phyloP scores from a whole-genome alignment of 257 asterid genomes.

The Pogostemon cablin region DNA sequence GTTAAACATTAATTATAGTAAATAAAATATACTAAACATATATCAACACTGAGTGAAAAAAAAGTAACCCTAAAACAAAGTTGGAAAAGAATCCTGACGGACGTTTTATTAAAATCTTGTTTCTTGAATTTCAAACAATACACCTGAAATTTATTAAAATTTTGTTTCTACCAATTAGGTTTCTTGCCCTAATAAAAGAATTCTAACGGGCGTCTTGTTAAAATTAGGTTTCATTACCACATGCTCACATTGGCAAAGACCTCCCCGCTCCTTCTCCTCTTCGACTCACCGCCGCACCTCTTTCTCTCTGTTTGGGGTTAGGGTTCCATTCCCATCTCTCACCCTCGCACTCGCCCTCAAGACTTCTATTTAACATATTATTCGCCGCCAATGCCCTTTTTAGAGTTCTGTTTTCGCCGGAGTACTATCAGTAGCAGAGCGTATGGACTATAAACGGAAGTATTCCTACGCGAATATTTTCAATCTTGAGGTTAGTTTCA shows the following conservation, averaged over 20 bases:
- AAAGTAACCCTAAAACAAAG: too few relatives aligned
- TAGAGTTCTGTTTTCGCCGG: constrained; percentile 38
- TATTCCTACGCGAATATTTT: constrained; percentile 75
- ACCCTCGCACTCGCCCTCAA: constrained; percentile 21
- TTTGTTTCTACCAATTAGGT: background rate
- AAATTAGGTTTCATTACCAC: constrained; percentile 20
- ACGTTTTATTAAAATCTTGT: too few relatives aligned
- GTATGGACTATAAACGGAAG: constrained; percentile 76
- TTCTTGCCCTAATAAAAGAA: background rate
- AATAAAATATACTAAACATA: too few relatives aligned
- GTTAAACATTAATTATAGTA: too few relatives aligned
- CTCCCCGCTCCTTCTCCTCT: constrained; percentile 53
- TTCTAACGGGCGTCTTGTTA: constrained; percentile 36
- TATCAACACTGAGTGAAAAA: too few relatives aligned
- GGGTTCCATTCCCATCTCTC: constrained; percentile 40
- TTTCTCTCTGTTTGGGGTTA: constrained; percentile 59
- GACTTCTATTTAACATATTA: constrained; percentile 25
- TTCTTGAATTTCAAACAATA: too few relatives aligned
- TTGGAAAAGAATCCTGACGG: too few relatives aligned
- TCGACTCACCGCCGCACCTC: constrained; percentile 41
- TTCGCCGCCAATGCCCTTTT: constrained; percentile 63
- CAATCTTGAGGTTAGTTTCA: constrained; percentile 86
- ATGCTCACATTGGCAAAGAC: constrained; percentile 60
- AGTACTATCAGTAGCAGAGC: constrained; percentile 36
- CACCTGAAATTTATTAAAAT: too few relatives aligned